Percentiles rank a stretch among this genome's conserved stretches.
Evolutionary conservation across 495 filamentous ascomycete genomes (phyloP).

Genomic region (Hypoxylon cercidicola): DNA sequence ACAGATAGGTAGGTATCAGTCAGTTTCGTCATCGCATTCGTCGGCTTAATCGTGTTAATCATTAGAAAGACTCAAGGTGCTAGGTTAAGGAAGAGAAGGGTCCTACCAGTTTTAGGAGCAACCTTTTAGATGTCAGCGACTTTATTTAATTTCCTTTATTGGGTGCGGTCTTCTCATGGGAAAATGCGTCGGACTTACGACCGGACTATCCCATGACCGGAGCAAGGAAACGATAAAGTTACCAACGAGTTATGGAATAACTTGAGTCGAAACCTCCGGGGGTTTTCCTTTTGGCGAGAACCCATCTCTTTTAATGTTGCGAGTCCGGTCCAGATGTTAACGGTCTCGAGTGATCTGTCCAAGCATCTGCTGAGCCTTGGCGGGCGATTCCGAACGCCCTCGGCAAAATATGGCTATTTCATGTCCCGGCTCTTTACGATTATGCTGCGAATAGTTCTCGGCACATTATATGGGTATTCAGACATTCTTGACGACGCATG

Average conservation of each 20-base stretch:
- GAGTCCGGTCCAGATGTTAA: constrained; percentile 25
- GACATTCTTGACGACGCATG: constrained; percentile 13
- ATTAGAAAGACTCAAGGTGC: neutral
- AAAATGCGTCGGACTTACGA: neutral
- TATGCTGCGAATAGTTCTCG: constrained; percentile 7
- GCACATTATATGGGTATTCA: neutral
- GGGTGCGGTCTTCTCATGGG: neutral
- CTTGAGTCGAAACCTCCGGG: neutral
- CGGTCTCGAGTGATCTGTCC: neutral
- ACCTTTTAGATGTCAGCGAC: neutral
- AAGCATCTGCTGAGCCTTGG: constrained; percentile 9
- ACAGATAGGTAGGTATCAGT: neutral
- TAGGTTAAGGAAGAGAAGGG: neutral
- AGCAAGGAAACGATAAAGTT: neutral
- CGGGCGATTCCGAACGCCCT: constrained; percentile 30
- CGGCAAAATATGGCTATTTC: constrained; percentile 35
- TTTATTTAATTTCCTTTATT: neutral
- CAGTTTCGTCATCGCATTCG: neutral
- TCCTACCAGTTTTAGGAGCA: neutral
- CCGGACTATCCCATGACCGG: neutral
- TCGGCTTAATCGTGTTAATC: neutral
- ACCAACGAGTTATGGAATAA: neutral
- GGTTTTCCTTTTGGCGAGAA: neutral
- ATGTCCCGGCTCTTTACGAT: constrained; percentile 22
- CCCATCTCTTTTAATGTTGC: neutral